Base-by-base conservation (phyloP, 805 yeast genomes). In the Monosporozyma siamensis region DNA sequence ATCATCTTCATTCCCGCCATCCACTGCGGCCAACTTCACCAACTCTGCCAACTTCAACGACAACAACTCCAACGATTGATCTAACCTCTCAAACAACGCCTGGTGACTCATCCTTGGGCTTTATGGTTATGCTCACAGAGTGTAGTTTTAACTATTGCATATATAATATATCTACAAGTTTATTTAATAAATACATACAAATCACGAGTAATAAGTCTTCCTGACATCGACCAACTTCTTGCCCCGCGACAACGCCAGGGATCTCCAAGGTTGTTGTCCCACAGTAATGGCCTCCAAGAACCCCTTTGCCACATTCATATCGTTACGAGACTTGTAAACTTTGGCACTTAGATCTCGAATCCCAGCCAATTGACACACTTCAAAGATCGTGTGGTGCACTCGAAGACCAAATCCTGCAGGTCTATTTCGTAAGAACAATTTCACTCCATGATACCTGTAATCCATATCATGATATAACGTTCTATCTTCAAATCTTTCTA, bases 351-450 rank as follows among this genome's bases (percentile, higher is more conserved):
- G 69, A 66, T 92, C 98, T 64, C 82, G 84, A 63, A 92, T 87
- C 48, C 98, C 98, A 1, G 89, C 95, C 45, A 88, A 79, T 60
- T 82, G 84, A 64, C 97, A 89, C 45, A 92, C 78, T 67, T 88
- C 96, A 55, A 81, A 87, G 49, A 92, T 80, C 62, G 82, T 77
- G 51, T 85, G 94, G 66, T 89, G 89, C 37, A 88, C 95, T 54
- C 97, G 75, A 46, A 92, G 72, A 17, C 98, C 98, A 49, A 82
- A 82, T 55, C 97, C 97, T 1, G 95, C 81, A 20, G 95, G 92
- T 1, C 95, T 89, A 3, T 95, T 77, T 59, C 88, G 77, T 55
- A 92, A 68, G 52, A 80, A 77, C 52, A 92, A 72, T 53, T 82
- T 76, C 42, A 88, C 89, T 30, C 96, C 94, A 56, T 89, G 96